Evolutionary conservation across 2,329 filamentous ascomycete species (phyloP).

Genomic region (Cercospora brassicicola): DNA sequence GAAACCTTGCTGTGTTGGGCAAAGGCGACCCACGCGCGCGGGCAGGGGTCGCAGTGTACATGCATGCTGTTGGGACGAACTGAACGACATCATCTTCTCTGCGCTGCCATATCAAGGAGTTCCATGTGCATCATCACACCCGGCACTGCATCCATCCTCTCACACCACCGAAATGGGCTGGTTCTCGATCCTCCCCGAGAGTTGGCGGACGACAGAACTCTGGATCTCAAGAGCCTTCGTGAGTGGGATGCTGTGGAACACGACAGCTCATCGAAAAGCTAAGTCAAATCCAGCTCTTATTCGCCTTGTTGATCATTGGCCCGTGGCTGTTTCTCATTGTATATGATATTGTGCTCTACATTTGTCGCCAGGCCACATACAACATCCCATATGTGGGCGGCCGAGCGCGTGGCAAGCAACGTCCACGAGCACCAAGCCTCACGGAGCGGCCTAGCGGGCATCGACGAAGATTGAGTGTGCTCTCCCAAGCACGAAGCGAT

Average conservation of each 20-base stretch:
- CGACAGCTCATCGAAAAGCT: conserved; percentile 3
- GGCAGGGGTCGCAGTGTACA: neutral
- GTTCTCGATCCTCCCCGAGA: conserved; percentile 64
- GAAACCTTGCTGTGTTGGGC: neutral
- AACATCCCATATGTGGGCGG: conserved; percentile 62
- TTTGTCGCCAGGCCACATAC: conserved; percentile 59
- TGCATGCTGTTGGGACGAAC: neutral
- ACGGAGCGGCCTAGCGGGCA: conserved; percentile 57
- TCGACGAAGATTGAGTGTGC: conserved; percentile 47
- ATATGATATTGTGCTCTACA: conserved; percentile 64
- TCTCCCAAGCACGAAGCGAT: conserved; percentile 29
- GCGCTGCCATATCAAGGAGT: too few relatives aligned
- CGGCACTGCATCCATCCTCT: neutral
- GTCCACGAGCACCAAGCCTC: conserved; percentile 63
- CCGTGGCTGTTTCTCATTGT: conserved; percentile 63
- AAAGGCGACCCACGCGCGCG: neutral
- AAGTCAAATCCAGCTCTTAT: conserved; percentile 52
- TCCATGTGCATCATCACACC: too few relatives aligned
- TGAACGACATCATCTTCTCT: neutral
- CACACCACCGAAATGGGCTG: conserved; percentile 55
- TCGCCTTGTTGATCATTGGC: conserved; percentile 60
- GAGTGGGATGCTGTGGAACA: conserved; percentile 37
- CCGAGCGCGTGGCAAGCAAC: conserved; percentile 58
- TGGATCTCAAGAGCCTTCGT: conserved; percentile 66
- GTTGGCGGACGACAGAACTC: conserved; percentile 59